Evolutionary conservation across 495 filamentous ascomycete genomes (phyloP).

Genomic region (Trichoderma erinaceum): DNA sequence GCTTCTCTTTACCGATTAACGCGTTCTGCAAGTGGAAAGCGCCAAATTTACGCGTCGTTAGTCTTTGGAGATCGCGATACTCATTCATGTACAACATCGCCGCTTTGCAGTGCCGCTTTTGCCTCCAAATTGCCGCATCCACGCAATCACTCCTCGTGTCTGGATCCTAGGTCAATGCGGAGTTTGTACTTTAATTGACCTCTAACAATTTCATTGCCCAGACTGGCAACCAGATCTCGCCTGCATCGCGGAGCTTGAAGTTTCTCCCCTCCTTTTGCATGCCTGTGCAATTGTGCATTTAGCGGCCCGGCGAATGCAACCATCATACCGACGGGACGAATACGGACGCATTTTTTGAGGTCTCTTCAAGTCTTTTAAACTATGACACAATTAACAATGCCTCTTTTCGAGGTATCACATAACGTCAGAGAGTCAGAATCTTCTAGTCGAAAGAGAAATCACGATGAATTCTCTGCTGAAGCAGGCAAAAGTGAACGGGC

Average conservation of each 20-base stretch:
- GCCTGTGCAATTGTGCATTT: neutral
- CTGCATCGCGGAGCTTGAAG: neutral
- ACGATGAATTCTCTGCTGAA: constrained; percentile 30
- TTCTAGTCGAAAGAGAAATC: constrained; percentile 29
- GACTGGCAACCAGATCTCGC: neutral
- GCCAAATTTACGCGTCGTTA: constrained; percentile 16
- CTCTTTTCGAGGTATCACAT: constrained; percentile 33
- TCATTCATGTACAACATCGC: neutral
- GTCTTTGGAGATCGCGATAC: neutral
- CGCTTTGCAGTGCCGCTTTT: neutral
- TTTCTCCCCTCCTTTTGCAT: neutral
- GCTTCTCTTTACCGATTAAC: neutral
- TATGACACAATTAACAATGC: constrained; percentile 23
- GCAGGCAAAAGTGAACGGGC: neutral
- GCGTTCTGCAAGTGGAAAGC: neutral
- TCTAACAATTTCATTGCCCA: too few relatives aligned
- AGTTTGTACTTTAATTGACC: neutral
- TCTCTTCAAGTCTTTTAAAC: neutral
- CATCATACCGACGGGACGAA: neutral
- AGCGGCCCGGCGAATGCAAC: neutral
- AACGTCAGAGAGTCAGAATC: constrained; percentile 31
- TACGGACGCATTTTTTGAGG: neutral
- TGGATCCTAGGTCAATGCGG: neutral
- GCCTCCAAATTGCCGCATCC: neutral
- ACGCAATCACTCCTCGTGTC: neutral